These are phyloP conservation scores for Cylindrodendrum hubeiense DNA, from an alignment of 2,329 filamentous ascomycete species.

Conservation along the genomic window DNA sequence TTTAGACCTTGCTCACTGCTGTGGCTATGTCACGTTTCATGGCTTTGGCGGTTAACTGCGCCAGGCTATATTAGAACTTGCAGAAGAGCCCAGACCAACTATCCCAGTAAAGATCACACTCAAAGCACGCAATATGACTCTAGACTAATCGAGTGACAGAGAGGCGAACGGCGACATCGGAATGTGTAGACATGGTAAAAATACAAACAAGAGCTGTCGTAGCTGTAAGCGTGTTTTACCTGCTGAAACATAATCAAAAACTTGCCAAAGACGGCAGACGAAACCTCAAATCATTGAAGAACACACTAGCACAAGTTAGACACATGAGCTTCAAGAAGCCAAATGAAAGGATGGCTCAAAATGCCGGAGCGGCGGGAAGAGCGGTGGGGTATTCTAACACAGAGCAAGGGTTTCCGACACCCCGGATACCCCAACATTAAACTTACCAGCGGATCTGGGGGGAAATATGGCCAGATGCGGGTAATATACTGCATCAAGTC, in stretches of 20 bases:
- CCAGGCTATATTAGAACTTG: background rate
- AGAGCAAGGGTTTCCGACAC: background rate
- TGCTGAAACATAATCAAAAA: too few species aligned
- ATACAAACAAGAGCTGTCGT: too few species aligned
- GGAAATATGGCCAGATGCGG: background rate
- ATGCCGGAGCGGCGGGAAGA: background rate
- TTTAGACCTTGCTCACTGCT: background rate
- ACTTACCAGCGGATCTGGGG: background rate
- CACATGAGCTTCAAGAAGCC: too few species aligned
- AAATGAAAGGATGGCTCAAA: background rate
- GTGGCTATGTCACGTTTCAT: background rate
- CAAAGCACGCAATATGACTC: too few species aligned
- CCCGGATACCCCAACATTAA: background rate
- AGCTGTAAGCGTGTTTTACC: too few species aligned
- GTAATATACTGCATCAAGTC: background rate
- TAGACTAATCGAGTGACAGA: too few species aligned
- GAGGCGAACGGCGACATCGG: too few species aligned
- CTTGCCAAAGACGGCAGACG: too few species aligned
- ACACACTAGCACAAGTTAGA: background rate
- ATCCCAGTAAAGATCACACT: background rate
- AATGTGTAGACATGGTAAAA: too few species aligned
- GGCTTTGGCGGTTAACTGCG: background rate
- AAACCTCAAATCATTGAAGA: too few species aligned
- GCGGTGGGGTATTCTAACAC: background rate
- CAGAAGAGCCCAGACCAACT: background rate